These are phyloP conservation scores for Phialophora expanda DNA, from an alignment of 2,329 filamentous ascomycete species.

Conservation along the genomic window DNA sequence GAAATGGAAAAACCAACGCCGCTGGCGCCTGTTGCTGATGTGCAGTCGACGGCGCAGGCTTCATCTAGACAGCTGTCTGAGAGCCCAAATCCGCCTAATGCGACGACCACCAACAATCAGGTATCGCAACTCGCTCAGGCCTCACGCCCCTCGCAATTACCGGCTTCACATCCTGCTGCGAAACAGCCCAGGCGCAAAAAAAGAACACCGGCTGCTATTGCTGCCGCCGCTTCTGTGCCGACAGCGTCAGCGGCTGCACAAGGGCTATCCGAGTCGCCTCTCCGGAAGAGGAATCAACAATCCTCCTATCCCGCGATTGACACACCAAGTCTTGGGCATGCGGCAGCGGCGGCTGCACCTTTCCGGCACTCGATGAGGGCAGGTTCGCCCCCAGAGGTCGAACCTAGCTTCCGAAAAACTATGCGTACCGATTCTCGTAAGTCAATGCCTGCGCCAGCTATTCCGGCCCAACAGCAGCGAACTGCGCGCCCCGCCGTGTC, in stretches of 20 bases:
- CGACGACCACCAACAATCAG: constrained; percentile 1
- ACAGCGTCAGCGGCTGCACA: constrained; percentile 16
- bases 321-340: constrained; percentile 13
- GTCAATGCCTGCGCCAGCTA: constrained; percentile 12
- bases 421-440: constrained; percentile 33
- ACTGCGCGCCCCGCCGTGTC: constrained; percentile 8
- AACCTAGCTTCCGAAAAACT: constrained; percentile 31
- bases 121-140: constrained; percentile 3
- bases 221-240: constrained; percentile 31
- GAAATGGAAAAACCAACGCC: background rate
- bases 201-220: constrained; percentile 29
- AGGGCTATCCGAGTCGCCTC: constrained; percentile 15
- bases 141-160: constrained; percentile 3
- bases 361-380: constrained; percentile 38
- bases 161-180: background rate
- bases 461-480: constrained; percentile 13
- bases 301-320: constrained; percentile 18
- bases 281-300: constrained; percentile 20
- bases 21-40: background rate
- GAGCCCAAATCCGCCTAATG: background rate
- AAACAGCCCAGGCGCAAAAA: constrained; percentile 29
- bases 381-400: constrained; percentile 20
- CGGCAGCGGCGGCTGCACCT: constrained; percentile 22
- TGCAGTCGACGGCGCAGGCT: constrained; percentile 5
- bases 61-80: constrained; percentile 10